Evolutionary conservation across 768 basidiomycete species (phyloP), one percentile per base, ranked within the genome.

Genomic region (Suillus decipiens): DNA sequence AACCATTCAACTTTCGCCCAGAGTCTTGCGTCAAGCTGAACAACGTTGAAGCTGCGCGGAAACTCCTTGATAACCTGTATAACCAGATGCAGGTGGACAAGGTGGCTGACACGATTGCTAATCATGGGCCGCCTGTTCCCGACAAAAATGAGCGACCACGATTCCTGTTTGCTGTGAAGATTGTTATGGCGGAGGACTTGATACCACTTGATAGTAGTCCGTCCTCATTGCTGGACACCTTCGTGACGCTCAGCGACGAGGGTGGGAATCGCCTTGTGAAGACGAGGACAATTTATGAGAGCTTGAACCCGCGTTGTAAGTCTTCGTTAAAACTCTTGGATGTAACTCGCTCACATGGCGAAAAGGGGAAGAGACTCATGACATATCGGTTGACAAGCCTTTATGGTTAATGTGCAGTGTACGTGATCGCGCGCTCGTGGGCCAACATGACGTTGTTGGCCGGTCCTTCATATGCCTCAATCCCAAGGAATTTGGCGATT

Each of bases 21-120:
- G 87, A 96, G 78, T 95, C 94, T 0, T 98, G 96, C 71, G 93
- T 99, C 73, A 98, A 98, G 80, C 84, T 99, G 58, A 99, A 99
- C 81, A 98, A 98, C 75, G 88, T 99, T 66, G 95, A 96, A 69
- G 90, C 93, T 12, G 95, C 96, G 1, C 87, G 95, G 36, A 87
- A 87, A 64, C 82, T 97, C 54, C 83, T 99, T 64, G 97, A 99
- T 74, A 93, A 91, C 65, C 91, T 99, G 85, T 99, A 98, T 75
- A 88, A 84, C 58, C 90, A 94, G 70, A 88, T 97, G 82, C 84
- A 95, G 62, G 94, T 89, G 0, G 97, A 99, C 78, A 88, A 88
- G 71, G 84, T 95, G 63, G 84, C 89, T 2, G 87, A 89, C 33
- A 80, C 86, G 33, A 71, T 93, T 61, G 77, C 79, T 60, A 75